phyloP scores from a whole-genome alignment of 352 stramenopile species.

The Blastocystis sp. region DNA sequence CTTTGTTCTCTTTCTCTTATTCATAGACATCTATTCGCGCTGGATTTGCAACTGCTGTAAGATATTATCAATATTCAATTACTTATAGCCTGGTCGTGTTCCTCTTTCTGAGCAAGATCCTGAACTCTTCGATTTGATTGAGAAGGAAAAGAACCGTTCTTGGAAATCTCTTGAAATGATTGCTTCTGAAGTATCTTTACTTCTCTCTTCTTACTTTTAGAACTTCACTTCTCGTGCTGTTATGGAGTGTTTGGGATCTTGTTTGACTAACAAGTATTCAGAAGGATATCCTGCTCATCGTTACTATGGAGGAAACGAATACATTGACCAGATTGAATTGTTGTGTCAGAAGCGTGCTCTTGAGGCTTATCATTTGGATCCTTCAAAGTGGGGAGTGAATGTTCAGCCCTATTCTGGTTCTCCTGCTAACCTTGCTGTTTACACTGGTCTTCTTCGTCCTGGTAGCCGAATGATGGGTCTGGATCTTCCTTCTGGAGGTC shows the following conservation, averaged over 20 bases:
- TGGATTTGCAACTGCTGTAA: conserved; percentile 32
- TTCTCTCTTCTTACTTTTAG: conserved; percentile 61
- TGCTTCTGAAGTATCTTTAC: conserved; percentile 78
- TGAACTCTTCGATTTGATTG: conserved; percentile 92
- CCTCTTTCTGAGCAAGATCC: conserved; percentile 86
- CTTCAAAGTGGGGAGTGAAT: conserved; percentile 91
- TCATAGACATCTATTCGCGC: not conserved
- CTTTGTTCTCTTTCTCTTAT: not conserved
- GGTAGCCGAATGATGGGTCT: conserved; percentile 99
- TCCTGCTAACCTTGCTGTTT: conserved; percentile 96
- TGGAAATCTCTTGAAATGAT: conserved; percentile 95
- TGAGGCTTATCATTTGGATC: conserved; percentile 82
- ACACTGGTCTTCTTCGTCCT: conserved; percentile 88
- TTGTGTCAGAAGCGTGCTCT: conserved; percentile 87
- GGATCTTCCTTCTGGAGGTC: conserved; percentile 91
- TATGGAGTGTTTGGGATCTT: conserved; percentile 94
- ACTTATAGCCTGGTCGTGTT: conserved; percentile 63
- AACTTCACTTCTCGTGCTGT: conserved; percentile 98
- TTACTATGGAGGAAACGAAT: conserved; percentile 97
- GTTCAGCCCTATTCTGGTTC: conserved; percentile 87
- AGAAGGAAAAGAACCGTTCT: conserved; percentile 93
- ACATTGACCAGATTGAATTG: conserved; percentile 84
- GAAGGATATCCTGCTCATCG: conserved; percentile 81
- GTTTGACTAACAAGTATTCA: conserved; percentile 98
- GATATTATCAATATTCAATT: not conserved